A percentile compares a stretch with the other conserved stretches of the same genome.
Evolutionary conservation across 208 protist species (phyloP).

Genomic region (Leishmania gerbilli): DNA sequence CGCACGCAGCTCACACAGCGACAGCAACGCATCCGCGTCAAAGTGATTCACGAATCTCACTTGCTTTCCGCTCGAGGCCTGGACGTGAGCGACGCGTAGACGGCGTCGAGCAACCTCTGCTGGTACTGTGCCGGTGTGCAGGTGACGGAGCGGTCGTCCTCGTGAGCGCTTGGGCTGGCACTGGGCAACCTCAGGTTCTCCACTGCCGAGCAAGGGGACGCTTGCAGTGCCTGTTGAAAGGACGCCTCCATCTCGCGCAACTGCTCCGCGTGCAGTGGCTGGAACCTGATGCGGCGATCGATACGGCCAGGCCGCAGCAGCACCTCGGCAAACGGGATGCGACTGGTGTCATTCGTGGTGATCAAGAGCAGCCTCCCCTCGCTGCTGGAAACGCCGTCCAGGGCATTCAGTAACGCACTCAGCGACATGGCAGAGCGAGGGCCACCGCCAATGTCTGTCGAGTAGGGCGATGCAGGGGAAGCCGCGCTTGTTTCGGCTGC

Average conservation of each 20-base stretch:
- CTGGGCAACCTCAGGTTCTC: neutral
- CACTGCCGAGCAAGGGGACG: neutral
- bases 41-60: neutral
- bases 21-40: neutral
- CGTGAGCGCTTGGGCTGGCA: neutral
- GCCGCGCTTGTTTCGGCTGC: neutral
- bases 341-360: constrained; percentile 92
- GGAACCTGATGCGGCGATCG: constrained; percentile 77
- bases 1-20: neutral
- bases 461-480: constrained; percentile 4
- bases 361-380: constrained; percentile 95
- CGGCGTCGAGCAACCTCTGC: constrained; percentile 41
- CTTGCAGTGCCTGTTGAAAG: constrained; percentile 29
- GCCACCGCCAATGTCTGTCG: constrained; percentile 30
- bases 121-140: constrained; percentile 49
- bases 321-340: constrained; percentile 84
- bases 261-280: constrained; percentile 35
- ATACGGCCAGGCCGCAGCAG: constrained; percentile 94
- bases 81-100: constrained; percentile 28
- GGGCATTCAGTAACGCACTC: constrained; percentile 94
- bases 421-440: constrained; percentile 80
- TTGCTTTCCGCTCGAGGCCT: neutral
- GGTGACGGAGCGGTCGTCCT: neutral
- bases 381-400: constrained; percentile 94
- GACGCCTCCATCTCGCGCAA: constrained; percentile 52